Conservation (phyloP, 139 green algal species). For the Chlamydomonas sp. region DNA sequence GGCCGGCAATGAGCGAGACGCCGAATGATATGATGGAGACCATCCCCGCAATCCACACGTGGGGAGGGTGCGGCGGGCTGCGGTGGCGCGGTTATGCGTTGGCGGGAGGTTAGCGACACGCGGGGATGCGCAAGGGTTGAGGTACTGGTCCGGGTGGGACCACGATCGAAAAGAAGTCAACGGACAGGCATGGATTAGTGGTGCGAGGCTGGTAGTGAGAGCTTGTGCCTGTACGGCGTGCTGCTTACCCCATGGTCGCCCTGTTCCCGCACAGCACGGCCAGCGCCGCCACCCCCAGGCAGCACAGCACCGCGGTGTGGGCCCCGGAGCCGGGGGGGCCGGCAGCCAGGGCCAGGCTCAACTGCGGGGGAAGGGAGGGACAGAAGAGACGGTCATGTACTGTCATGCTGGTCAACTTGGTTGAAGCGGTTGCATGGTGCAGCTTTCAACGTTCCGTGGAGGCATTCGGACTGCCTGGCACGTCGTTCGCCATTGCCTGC, state of each 20-base stretch:
- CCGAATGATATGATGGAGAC: background rate
- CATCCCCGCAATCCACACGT: slow-evolving; percentile 22
- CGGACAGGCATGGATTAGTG: too few relatives aligned
- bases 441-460: background rate
- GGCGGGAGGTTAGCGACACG: too few relatives aligned
- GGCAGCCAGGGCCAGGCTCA: background rate
- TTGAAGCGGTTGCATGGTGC: too few relatives aligned
- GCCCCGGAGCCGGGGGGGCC: background rate
- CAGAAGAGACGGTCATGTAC: background rate
- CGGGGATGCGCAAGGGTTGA: too few relatives aligned
- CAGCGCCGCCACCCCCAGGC: slow-evolving; percentile 8
- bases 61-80: background rate
- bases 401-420: background rate
- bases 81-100: too few relatives aligned
- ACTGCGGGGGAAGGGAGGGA: background rate
- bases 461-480: too few relatives aligned
- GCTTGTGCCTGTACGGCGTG: too few relatives aligned
- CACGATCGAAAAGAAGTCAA: too few relatives aligned
- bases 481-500: too few relatives aligned
- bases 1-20: background rate
- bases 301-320: slow-evolving; percentile 19
- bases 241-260: background rate
- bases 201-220: too few relatives aligned
- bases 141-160: too few relatives aligned
- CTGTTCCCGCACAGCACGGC: background rate